A percentile compares a stretch with the other conserved stretches of the same genome.
phyloP scores from a whole-genome alignment of 108 stramenopile genomes.

The Skeletonema grethae region DNA sequence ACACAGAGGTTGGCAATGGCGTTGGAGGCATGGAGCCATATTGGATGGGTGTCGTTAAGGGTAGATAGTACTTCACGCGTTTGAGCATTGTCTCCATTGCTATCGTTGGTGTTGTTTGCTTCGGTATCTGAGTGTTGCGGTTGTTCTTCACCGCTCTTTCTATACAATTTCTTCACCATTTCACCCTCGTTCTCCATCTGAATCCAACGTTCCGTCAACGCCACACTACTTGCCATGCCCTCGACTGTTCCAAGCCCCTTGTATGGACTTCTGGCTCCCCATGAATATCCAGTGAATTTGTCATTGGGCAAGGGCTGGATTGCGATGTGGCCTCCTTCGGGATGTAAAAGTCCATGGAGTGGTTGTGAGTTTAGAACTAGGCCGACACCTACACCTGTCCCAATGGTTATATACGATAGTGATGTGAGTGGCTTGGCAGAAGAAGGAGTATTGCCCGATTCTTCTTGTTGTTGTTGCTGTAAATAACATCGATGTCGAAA shows the following conservation, averaged over 20 bases:
- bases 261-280: constrained; percentile 74
- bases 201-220: constrained; percentile 70
- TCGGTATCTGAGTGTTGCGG: neutral
- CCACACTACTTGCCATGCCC: constrained; percentile 71
- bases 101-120: constrained; percentile 21
- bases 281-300: constrained; percentile 79
- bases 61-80: constrained; percentile 52
- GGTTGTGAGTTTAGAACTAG: constrained; percentile 82
- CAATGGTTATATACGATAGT: constrained; percentile 90
- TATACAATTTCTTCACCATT: constrained; percentile 10
- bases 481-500: constrained; percentile 44
- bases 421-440: constrained; percentile 39
- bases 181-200: constrained; percentile 10
- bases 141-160: constrained; percentile 1
- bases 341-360: constrained; percentile 94
- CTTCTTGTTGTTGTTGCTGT: constrained; percentile 8
- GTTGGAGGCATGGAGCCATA: constrained; percentile 93
- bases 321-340: constrained; percentile 89
- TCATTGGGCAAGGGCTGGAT: constrained; percentile 73
- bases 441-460: neutral
- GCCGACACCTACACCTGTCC: constrained; percentile 96
- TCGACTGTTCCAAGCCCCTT: constrained; percentile 73
- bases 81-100: constrained; percentile 9
- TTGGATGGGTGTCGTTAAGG: constrained; percentile 73
- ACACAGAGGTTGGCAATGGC: constrained; percentile 92